Evolutionary conservation across 768 basidiomycete genomes (phyloP).

Genomic region (Suillus luteus): DNA sequence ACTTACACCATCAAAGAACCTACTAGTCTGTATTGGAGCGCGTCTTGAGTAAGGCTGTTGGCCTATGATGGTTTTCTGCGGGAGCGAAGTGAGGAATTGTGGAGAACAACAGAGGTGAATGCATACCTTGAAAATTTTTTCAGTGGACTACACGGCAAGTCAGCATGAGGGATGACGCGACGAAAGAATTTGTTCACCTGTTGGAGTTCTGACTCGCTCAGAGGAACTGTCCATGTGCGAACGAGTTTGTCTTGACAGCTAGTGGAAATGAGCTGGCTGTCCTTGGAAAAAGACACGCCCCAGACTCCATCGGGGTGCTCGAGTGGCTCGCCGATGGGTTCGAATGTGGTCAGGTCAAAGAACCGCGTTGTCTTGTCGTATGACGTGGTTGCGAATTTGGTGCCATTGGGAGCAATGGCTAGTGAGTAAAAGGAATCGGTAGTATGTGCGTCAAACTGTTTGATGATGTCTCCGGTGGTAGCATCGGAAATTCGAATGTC

Average conservation of each 20-base stretch:
- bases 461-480: background rate
- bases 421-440: accelerated
- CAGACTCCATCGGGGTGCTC: background rate
- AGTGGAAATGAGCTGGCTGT: background rate
- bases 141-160: background rate
- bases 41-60: background rate
- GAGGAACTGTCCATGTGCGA: constrained; percentile 1
- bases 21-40: background rate
- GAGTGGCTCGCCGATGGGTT: background rate
- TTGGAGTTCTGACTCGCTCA: background rate
- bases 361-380: background rate
- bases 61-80: background rate
- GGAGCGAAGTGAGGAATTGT: background rate
- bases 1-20: background rate
- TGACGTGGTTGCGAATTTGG: background rate
- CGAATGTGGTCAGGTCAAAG: background rate
- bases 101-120: background rate
- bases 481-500: background rate
- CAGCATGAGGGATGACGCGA: background rate
- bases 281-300: background rate
- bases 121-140: background rate
- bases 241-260: background rate
- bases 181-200: background rate
- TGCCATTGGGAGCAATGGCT: background rate
- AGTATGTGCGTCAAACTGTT: background rate